A percentile compares a stretch with the other conserved stretches of the same genome.
These are phyloP conservation scores for Gaeumannomyces sp. DNA, from an alignment of 2,329 filamentous ascomycete species.

Conservation along the genomic window DNA sequence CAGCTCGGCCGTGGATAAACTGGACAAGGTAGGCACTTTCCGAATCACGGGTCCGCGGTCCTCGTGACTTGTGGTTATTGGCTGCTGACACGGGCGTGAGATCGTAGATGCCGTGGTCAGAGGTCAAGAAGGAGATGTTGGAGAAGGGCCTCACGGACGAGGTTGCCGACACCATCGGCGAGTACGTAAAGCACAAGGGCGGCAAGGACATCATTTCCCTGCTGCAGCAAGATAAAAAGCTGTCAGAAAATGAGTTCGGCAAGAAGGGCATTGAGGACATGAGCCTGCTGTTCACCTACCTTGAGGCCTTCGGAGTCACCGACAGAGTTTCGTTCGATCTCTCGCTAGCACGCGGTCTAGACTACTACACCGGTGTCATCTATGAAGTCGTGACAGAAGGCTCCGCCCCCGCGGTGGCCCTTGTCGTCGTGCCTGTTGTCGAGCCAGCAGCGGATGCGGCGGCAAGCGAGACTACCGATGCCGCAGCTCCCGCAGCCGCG, in stretches of 20 bases:
- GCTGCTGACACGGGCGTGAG: neutral
- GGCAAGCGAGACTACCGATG: neutral
- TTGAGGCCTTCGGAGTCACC: conserved; percentile 68
- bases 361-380: conserved; percentile 65
- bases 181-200: conserved; percentile 52
- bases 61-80: neutral
- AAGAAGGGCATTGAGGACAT: conserved; percentile 78
- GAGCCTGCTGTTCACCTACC: conserved; percentile 72
- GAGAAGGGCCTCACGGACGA: conserved; percentile 75
- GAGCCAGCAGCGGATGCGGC: neutral
- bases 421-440: conserved; percentile 12
- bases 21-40: conserved; percentile 60
- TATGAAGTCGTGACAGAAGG: conserved; percentile 64
- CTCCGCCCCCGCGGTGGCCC: conserved; percentile 29
- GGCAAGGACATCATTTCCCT: conserved; percentile 61
- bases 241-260: conserved; percentile 67
- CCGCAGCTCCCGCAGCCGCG: neutral
- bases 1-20: conserved; percentile 89
- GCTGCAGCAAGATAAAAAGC: conserved; percentile 59
- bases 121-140: conserved; percentile 88
- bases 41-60: neutral
- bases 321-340: conserved; percentile 82
- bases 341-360: conserved; percentile 69
- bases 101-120: conserved; percentile 62
- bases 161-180: conserved; percentile 81